Evolutionary conservation across 2,329 filamentous ascomycete species (phyloP).

Genomic region (Ophiostoma quercus): DNA sequence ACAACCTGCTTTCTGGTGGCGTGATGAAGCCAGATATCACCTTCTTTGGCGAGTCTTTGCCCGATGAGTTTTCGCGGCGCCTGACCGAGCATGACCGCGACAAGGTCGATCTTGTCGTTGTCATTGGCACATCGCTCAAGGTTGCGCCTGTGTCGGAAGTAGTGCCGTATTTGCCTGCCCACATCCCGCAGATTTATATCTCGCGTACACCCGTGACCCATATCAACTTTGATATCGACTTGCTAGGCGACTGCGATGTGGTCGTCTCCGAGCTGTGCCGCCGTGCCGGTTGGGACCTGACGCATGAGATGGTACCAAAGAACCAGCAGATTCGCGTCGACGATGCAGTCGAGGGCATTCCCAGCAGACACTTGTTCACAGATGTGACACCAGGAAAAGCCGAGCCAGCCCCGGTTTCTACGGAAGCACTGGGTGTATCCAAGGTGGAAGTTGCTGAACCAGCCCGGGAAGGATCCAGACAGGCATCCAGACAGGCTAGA

Average conservation of each 20-base stretch:
- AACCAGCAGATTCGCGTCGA: conserved; percentile 56
- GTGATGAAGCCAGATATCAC: conserved; percentile 98
- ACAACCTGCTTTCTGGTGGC: conserved; percentile 45
- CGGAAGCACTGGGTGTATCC: not conserved
- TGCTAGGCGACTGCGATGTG: conserved; percentile 91
- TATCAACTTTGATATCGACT: conserved; percentile 92
- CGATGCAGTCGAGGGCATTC: conserved; percentile 41
- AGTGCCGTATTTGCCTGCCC: conserved; percentile 68
- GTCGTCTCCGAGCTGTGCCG: conserved; percentile 82
- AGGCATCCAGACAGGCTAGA: not conserved
- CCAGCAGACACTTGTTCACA: conserved; percentile 43
- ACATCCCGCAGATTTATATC: conserved; percentile 86
- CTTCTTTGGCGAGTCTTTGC: conserved; percentile 90
- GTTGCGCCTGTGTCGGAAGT: conserved; percentile 94
- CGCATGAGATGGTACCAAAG: conserved; percentile 76
- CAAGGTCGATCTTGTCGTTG: conserved; percentile 80
- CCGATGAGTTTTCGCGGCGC: conserved; percentile 73
- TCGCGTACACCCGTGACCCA: conserved; percentile 78
- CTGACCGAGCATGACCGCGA: conserved; percentile 77
- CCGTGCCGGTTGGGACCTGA: conserved; percentile 71
- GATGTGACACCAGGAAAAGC: conserved; percentile 22
- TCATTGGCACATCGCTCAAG: conserved; percentile 94
- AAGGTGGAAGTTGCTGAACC: conserved; percentile 5
- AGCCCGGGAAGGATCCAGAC: not conserved
- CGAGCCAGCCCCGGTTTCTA: not conserved